Conservation (phyloP, 805 yeast genomes). For the Pichia nanzhaoensis region DNA sequence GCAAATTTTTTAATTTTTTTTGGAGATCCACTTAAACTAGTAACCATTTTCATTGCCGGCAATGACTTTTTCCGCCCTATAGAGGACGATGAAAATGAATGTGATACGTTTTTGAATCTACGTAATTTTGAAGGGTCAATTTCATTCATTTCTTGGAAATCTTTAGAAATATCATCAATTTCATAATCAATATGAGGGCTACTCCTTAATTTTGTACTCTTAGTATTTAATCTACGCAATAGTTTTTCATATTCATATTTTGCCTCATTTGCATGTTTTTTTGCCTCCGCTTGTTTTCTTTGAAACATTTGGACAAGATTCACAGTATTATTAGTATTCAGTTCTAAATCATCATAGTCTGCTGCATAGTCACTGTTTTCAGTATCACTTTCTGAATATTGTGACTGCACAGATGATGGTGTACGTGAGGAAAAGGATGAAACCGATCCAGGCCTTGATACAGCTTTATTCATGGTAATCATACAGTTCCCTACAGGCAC, state of each 20-base stretch:
- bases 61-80: slow-evolving; percentile 22
- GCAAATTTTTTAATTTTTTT: slow-evolving; percentile 23
- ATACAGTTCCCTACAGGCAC: not conserved
- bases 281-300: slow-evolving; percentile 17
- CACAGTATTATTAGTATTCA: not conserved
- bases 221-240: no score
- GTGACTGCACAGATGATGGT: slow-evolving; percentile 13
- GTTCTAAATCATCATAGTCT: slow-evolving; percentile 21
- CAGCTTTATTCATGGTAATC: not conserved
- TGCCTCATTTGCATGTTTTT: slow-evolving; percentile 12
- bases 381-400: slow-evolving; percentile 25
- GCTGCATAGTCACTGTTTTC: slow-evolving; percentile 30
- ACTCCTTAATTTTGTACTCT: no score
- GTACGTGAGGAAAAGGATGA: slow-evolving; percentile 23
- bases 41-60: slow-evolving; percentile 20
- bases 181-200: not conserved
- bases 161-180: slow-evolving; percentile 18
- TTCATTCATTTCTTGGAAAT: slow-evolving; percentile 23
- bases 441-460: slow-evolving; percentile 19
- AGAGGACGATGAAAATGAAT: slow-evolving; percentile 8
- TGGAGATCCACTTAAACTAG: slow-evolving; percentile 15
- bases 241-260: slow-evolving; percentile 4
- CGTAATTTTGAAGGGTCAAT: slow-evolving; percentile 19
- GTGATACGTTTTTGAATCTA: slow-evolving; percentile 15
- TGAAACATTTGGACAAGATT: slow-evolving; percentile 16